Evolutionary conservation across 306 rosid genomes (phyloP), one percentile per base, ranked within the genome.

Genomic region (Heteromeles arbutifolia): DNA sequence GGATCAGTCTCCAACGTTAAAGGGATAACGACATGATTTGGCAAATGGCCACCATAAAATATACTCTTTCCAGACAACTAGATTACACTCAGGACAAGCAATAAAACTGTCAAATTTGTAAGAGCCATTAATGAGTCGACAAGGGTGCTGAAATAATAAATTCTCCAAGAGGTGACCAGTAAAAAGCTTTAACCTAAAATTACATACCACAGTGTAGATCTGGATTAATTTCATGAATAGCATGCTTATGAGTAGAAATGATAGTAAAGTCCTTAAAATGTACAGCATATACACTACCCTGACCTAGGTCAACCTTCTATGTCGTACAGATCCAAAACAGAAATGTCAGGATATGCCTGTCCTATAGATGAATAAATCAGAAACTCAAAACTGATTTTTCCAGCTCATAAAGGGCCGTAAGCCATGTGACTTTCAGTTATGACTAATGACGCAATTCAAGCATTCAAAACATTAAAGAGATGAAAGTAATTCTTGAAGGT

Each of bases 401-500:
- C 68, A 32, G 48, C n/a, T 57, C 50, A n/a, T 56, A 17, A 56
- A 34, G 65, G 24, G 48, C 32, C 19, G 32, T 18, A 72, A 26
- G 18, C 48, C 68, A 10, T 5, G 17, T 5, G 39, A 61, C 9
- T 26, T 61, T 28, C 69, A 12, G 6, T 25, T 64, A 25, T 6
- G 13, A 74, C 4, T 25, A n/a, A 41, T 6, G 13, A 45, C 2
- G 9, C n/a, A 11, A n/a, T 74, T 25, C 56, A 59, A 59, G 12
- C 68, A 39, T 25, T 58, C 68, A 67, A 71, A 80, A 70, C 73
- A 64, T 18, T 54, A 56, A n/a, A 44, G 62, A 9, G 29, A 76
- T 24, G 54, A 69, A 77, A 67, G 67, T 75, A 77, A 80, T 53
- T 43, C 73, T 54, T 52, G 31, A 73, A 26, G 65, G 59, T 11